Conservation (phyloP, 2,329 filamentous ascomycete species). For the Cytospora chrysosperma region DNA sequence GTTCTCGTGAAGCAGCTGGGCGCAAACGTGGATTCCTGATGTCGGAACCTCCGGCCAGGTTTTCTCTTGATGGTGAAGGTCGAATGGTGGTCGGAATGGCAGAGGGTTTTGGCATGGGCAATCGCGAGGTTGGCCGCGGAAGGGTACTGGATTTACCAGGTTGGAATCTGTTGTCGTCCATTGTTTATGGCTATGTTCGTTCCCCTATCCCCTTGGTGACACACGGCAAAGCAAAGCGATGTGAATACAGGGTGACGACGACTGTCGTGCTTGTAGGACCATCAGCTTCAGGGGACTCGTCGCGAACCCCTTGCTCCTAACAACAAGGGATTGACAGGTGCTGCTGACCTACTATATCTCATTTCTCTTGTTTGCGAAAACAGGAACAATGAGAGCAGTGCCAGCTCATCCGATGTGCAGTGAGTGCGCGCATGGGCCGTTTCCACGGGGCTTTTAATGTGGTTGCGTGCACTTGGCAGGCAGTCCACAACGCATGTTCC, state of each 20-base stretch:
- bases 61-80: slow-evolving; percentile 16
- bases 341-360: not conserved
- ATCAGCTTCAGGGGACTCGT: not conserved
- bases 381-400: not conserved
- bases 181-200: not conserved
- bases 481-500: not conserved
- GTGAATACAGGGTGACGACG: not conserved
- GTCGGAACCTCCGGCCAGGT: slow-evolving; percentile 13
- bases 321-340: not conserved
- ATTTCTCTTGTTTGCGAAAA: not conserved
- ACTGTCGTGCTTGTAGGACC: not conserved
- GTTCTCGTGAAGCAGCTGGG: slow-evolving; percentile 19
- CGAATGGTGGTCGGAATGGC: slow-evolving; percentile 17
- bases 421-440: not conserved
- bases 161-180: slow-evolving; percentile 19
- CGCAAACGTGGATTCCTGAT: slow-evolving; percentile 12
- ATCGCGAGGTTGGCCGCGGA: slow-evolving; percentile 19
- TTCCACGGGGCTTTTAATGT: not conserved
- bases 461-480: not conserved
- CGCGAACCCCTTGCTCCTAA: not conserved
- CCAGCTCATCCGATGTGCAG: not conserved
- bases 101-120: slow-evolving; percentile 20
- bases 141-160: slow-evolving; percentile 14
- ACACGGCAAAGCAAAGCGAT: not conserved
- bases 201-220: not conserved